These are phyloP conservation scores for Candida maltosa DNA, from an alignment of 805 yeast species.

Conservation along the genomic window DNA sequence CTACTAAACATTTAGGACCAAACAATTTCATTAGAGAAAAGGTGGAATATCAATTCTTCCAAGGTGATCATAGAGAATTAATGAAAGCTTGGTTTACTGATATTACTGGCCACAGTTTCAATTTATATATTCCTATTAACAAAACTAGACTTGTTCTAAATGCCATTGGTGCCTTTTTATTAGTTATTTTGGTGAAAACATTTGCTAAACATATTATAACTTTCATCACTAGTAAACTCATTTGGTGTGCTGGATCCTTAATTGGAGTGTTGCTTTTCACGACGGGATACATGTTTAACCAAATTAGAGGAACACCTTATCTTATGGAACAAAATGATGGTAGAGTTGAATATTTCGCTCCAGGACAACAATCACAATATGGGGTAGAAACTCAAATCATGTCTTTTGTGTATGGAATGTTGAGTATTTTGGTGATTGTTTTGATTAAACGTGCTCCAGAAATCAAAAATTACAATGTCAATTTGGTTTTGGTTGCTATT, in stretches of 20 bases:
- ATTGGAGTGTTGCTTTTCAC: conserved; percentile 66
- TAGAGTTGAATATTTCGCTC: conserved; percentile 31
- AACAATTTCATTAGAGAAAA: conserved; percentile 23
- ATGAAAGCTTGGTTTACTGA: conserved; percentile 32
- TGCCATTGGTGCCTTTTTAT: conserved; percentile 26
- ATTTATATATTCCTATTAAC: conserved; percentile 40
- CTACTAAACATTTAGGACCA: conserved; percentile 37
- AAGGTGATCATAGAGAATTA: conserved; percentile 40
- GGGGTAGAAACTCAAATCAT: conserved; percentile 90
- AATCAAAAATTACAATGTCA: conserved; percentile 41
- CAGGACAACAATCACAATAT: conserved; percentile 72
- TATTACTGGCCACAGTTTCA: conserved; percentile 32
- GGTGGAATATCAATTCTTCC: conserved; percentile 44
- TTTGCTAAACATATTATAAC: conserved; percentile 29
- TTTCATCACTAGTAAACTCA: conserved; percentile 46
- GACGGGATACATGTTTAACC: conserved; percentile 91
- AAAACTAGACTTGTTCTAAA: conserved; percentile 19
- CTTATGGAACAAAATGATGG: conserved; percentile 44
- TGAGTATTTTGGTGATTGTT: conserved; percentile 58
- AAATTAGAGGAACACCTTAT: conserved; percentile 73
- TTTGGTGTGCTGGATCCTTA: conserved; percentile 75
- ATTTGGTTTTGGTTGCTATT: conserved; percentile 45
- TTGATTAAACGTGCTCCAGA: conserved; percentile 58
- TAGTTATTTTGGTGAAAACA: conserved; percentile 21
- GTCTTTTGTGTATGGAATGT: conserved; percentile 65